Conservation (phyloP, 306 rosid genomes). For the Carpinus fangiana region DNA sequence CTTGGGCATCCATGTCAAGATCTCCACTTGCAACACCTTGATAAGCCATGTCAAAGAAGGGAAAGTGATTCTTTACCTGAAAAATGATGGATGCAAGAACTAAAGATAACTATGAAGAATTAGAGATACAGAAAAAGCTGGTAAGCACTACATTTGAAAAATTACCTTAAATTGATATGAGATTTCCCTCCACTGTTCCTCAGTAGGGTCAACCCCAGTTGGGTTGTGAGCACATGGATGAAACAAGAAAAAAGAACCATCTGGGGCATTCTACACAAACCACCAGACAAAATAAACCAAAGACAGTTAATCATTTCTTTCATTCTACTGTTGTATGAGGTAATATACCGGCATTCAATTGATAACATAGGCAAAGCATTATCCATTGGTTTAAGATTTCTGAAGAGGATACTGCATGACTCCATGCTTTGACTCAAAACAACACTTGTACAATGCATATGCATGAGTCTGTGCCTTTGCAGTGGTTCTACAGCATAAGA, state of each 20-base stretch:
- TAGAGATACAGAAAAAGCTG: not conserved
- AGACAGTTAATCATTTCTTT: not conserved
- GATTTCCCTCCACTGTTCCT: slow-evolving; percentile 44
- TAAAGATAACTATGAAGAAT: not conserved
- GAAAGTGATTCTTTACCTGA: slow-evolving; percentile 42
- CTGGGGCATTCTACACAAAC: slow-evolving; percentile 36
- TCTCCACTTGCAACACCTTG: slow-evolving; percentile 50
- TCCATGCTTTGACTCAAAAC: too few relatives aligned
- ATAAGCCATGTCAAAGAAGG: slow-evolving; percentile 47
- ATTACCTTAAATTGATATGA: slow-evolving; percentile 33
- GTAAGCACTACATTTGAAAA: not conserved
- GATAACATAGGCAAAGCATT: not conserved
- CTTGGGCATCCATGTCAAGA: slow-evolving; percentile 40
- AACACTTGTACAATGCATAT: not conserved
- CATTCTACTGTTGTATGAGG: not conserved
- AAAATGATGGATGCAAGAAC: not conserved
- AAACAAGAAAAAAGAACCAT: slow-evolving; percentile 33
- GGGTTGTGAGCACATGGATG: slow-evolving; percentile 54
- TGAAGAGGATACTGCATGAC: not conserved
- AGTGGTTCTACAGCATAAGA: not conserved
- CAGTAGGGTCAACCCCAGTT: slow-evolving; percentile 44
- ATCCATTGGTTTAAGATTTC: not conserved
- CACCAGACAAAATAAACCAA: not conserved
- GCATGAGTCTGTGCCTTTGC: not conserved
- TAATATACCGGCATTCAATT: not conserved